Evolutionary conservation across 2,329 filamentous ascomycete genomes (phyloP), one percentile per base, ranked within the genome.

Genomic region (Corniculantispora saksenae): DNA sequence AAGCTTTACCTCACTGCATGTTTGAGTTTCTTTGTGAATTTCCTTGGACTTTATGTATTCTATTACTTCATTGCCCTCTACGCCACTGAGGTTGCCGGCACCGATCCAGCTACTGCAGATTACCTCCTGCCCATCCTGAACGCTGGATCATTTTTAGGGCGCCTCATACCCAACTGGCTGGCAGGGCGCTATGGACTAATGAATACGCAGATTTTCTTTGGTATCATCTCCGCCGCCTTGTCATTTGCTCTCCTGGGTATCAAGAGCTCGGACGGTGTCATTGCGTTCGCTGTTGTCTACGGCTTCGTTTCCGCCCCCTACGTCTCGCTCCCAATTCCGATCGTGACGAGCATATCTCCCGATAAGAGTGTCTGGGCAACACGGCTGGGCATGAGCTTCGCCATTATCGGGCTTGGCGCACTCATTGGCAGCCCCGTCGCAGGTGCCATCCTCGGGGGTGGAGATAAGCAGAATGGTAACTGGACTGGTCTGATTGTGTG

Each of bases 51-150:
- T n/a, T 64, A 64, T 35, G 55, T 59, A 12, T 59, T 59, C 9
- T 53, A 51, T 21, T 59, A 58, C 55, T 58, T 29, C 47, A 64
- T 59, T 35, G 29, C 47, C 7, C 45, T 60, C n/a, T 64, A 47
- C 3, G 62, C 54, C 1, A 53, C 29, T 15, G 50, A 55, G 38
- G 47, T 55, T 8, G 55, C 57, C 12, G 66, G 66, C n/a, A 60
- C 63, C 7, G 60, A 68, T 43, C 40, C 21, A 3, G 27, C 40
- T 25, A 55, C 66, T 19, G 66, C 67, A 12, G 59, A 55, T 45
- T 68, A 68, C 56, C 51, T 69, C 19, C 64, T 69, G 13, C 59
- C 67, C 40, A 65, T 67, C 50, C 63, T 69, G 45, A 69, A 69
- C 45, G 67, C 67, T 8, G 68, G 63, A 8, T 67, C 63, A 23